Conservation (phyloP, 2,329 filamentous ascomycete genomes). For the Penicillium sp. region DNA sequence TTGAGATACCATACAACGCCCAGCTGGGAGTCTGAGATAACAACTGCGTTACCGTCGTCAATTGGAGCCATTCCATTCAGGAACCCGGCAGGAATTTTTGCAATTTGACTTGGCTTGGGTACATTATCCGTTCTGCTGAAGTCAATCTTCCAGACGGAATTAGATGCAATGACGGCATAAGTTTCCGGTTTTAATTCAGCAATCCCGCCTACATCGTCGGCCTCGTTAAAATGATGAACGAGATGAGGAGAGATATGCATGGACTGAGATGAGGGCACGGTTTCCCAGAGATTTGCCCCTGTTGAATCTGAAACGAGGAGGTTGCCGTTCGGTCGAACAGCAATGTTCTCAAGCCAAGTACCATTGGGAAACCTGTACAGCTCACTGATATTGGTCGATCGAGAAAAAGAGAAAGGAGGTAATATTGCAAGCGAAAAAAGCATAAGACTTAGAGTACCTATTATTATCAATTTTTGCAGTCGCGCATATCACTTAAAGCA, state of each 20-base stretch:
- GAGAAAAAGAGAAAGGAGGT: too few species aligned
- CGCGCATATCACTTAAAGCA: not conserved
- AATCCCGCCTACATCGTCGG: constrained; percentile 13
- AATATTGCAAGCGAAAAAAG: not conserved
- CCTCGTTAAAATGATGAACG: constrained; percentile 13
- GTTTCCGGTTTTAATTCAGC: constrained; percentile 16
- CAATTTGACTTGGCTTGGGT: constrained; percentile 1
- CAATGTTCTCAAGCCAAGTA: constrained; percentile 39
- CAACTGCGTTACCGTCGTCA: constrained; percentile 4
- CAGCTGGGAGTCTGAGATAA: constrained; percentile 16
- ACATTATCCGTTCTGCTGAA: not conserved
- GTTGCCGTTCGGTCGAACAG: constrained; percentile 33
- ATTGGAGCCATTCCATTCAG: constrained; percentile 19
- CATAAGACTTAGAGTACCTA: not conserved
- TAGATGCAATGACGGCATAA: constrained; percentile 17
- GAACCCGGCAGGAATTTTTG: constrained; percentile 14
- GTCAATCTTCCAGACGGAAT: constrained; percentile 20
- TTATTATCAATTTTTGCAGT: not conserved
- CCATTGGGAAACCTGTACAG: constrained; percentile 28
- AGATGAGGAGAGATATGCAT: constrained; percentile 9
- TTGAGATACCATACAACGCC: constrained; percentile 19
- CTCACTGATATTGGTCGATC: not conserved
- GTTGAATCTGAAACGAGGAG: constrained; percentile 31
- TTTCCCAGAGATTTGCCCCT: constrained; percentile 19
- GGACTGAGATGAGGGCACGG: constrained; percentile 1